phyloP scores from a whole-genome alignment of 352 stramenopile species.

The Globisporangium spinosum region DNA sequence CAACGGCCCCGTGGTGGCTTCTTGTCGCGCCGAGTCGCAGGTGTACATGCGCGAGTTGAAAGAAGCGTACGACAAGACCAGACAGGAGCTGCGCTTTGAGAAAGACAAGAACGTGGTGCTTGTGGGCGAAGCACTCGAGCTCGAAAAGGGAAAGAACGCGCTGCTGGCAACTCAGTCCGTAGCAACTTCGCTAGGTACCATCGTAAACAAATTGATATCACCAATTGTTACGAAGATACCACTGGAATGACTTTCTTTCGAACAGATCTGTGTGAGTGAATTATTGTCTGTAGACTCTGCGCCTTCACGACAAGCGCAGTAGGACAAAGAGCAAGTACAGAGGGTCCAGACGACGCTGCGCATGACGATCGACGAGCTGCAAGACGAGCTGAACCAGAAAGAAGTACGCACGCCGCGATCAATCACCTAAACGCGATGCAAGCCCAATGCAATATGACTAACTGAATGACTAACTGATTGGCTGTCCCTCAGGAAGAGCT shows the following conservation, averaged over 20 bases:
- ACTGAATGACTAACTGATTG: background rate
- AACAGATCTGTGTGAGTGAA: background rate
- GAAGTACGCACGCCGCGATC: constrained; percentile 18
- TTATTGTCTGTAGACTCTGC: constrained; percentile 3
- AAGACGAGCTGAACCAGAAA: constrained; percentile 71
- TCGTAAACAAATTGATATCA: background rate
- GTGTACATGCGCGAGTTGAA: constrained; percentile 62
- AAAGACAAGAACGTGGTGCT: constrained; percentile 78
- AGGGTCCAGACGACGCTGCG: constrained; percentile 74
- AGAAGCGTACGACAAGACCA: constrained; percentile 47
- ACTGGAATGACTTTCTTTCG: background rate
- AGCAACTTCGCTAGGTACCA: background rate
- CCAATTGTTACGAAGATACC: background rate
- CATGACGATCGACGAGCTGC: constrained; percentile 71
- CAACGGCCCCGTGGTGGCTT: constrained; percentile 43
- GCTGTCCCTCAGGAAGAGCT: constrained; percentile 32
- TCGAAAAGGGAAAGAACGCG: constrained; percentile 68
- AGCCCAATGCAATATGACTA: background rate
- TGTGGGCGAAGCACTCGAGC: constrained; percentile 59
- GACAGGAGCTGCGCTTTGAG: constrained; percentile 61
- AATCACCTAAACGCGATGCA: background rate
- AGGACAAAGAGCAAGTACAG: constrained; percentile 66
- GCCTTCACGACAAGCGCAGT: constrained; percentile 29
- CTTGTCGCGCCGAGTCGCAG: constrained; percentile 57
- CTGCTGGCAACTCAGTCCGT: constrained; percentile 22